A percentile compares a stretch with the other conserved stretches of the same genome.
Conservation (phyloP, 2,329 filamentous ascomycete genomes). For the Botrytis elliptica region DNA sequence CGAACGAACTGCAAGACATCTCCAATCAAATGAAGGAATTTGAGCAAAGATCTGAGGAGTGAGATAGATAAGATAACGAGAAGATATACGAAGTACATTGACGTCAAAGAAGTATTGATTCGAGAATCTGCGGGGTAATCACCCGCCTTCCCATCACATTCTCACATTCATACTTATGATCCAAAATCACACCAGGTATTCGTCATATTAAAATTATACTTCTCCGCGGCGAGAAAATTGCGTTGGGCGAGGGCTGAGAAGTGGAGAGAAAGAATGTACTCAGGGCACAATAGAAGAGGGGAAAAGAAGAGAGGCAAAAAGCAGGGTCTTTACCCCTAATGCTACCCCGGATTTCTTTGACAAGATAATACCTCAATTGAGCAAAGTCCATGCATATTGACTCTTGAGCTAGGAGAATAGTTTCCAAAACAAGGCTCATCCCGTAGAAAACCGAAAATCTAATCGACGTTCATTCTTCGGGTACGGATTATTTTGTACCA, state of each 20-base stretch:
- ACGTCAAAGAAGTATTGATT: background rate
- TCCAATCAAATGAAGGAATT: background rate
- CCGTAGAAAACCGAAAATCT: background rate
- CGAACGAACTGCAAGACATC: conserved; percentile 6
- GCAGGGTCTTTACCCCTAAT: conserved; percentile 6
- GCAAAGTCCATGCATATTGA: conserved; percentile 14
- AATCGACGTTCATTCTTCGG: conserved; percentile 6
- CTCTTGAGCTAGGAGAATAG: conserved; percentile 13
- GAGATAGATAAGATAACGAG: conserved; percentile 11
- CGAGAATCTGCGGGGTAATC: conserved; percentile 8
- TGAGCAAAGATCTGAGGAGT: background rate
- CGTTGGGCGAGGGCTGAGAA: background rate
- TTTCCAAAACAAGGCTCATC: conserved; percentile 14
- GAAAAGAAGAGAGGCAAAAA: background rate
- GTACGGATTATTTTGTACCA: background rate
- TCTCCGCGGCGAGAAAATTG: conserved; percentile 1
- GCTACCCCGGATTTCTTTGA: conserved; percentile 36
- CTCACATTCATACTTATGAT: conserved; percentile 10
- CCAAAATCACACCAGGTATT: background rate
- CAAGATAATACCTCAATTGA: conserved; percentile 30
- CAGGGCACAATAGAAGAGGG: background rate
- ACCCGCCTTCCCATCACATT: background rate
- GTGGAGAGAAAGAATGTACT: background rate
- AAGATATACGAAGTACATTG: background rate
- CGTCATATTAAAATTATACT: background rate